These are phyloP conservation scores for Ascoidea rubescens DNA, from an alignment of 805 yeast genomes.

Conservation along the genomic window DNA sequence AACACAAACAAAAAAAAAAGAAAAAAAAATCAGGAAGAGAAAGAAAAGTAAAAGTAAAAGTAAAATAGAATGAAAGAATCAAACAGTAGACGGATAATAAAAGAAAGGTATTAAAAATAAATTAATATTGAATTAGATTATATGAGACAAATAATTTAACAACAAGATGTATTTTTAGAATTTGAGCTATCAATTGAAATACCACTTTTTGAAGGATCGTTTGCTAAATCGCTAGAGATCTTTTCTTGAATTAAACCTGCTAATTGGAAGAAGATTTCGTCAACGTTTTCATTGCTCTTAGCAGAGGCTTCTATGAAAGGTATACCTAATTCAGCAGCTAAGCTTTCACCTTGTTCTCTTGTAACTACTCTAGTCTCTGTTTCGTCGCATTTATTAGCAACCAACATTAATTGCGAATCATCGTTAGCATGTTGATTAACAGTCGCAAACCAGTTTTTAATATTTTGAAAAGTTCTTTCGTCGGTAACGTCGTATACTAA, in stretches of 20 bases:
- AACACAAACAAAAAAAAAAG: background rate
- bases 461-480: slow-evolving; percentile 83
- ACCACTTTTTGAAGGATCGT: slow-evolving; percentile 12
- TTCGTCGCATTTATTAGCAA: slow-evolving; percentile 94
- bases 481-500: slow-evolving; percentile 77
- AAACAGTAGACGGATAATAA: no score
- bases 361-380: slow-evolving; percentile 76
- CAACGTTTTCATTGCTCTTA: slow-evolving; percentile 84
- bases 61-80: background rate
- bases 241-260: slow-evolving; percentile 80
- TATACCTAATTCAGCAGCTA: slow-evolving; percentile 76
- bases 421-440: slow-evolving; percentile 95
- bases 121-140: background rate
- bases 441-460: slow-evolving; percentile 90
- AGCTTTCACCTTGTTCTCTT: slow-evolving; percentile 77
- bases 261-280: slow-evolving; percentile 78
- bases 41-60: no score
- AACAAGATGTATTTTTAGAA: slow-evolving; percentile 10
- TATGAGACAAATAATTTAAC: slow-evolving; percentile 8
- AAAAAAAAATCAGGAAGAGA: background rate
- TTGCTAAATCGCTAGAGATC: slow-evolving; percentile 30
- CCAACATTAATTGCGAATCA: slow-evolving; percentile 86
- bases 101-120: background rate
- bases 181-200: slow-evolving; percentile 14
- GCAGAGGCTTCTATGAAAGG: slow-evolving; percentile 96